Percentiles rank a stretch among this genome's conserved stretches.
These are phyloP conservation scores for Gossypium lobatum DNA, from an alignment of 441 rosid genomes.

Conservation along the genomic window DNA sequence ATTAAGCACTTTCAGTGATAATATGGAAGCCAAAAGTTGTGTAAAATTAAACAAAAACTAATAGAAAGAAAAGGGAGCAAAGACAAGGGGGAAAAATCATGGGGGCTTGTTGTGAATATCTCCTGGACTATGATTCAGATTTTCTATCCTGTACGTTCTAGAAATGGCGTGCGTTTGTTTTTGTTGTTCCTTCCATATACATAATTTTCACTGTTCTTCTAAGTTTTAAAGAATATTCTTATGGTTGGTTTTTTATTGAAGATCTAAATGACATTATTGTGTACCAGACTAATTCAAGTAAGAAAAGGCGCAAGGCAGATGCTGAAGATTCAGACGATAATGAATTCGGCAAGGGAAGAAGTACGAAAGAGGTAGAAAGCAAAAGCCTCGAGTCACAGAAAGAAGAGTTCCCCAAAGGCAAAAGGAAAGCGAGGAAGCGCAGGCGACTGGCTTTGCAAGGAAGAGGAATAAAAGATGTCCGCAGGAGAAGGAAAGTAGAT, in stretches of 20 bases:
- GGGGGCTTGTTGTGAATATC: not conserved
- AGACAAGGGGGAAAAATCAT: not conserved
- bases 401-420: conserved; percentile 79
- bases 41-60: not conserved
- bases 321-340: conserved; percentile 69
- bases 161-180: not conserved
- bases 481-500: conserved; percentile 44
- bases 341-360: conserved; percentile 43
- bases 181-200: not conserved
- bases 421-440: conserved; percentile 73
- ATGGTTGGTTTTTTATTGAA: conserved; percentile 1
- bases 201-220: not conserved
- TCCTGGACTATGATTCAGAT: not conserved
- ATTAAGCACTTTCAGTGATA: not conserved
- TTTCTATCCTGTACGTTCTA: not conserved
- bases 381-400: conserved; percentile 56
- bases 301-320: conserved; percentile 78
- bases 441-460: conserved; percentile 67
- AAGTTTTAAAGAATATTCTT: not conserved
- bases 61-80: not conserved
- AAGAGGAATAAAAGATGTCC: conserved; percentile 53
- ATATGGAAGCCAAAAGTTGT: conserved; percentile 1
- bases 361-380: conserved; percentile 36
- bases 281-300: conserved; percentile 73
- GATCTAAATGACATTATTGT: conserved; percentile 15